Conservation (phyloP, 306 rosid genomes). For the Mimosa bimucronata region DNA sequence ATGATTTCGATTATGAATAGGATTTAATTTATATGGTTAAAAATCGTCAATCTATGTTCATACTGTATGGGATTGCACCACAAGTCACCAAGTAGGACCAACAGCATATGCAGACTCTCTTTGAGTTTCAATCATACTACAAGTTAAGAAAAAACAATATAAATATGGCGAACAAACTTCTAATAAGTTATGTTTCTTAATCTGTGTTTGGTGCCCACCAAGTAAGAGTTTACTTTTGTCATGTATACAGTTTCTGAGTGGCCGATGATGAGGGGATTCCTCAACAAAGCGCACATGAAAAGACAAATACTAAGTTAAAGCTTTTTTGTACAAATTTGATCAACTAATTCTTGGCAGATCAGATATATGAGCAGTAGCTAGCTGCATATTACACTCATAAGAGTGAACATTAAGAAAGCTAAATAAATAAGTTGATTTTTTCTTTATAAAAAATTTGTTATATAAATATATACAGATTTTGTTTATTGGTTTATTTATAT, state of each 20-base stretch:
- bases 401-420: not conserved
- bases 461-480: not conserved
- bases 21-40: constrained; percentile 29
- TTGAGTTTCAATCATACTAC: constrained; percentile 41
- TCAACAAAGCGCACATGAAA: constrained; percentile 29
- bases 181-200: constrained; percentile 20
- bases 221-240: constrained; percentile 55
- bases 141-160: constrained; percentile 34
- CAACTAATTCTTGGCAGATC: not conserved
- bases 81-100: constrained; percentile 41
- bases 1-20: constrained; percentile 36
- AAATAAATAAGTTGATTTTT: not conserved
- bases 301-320: constrained; percentile 35
- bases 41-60: constrained; percentile 29
- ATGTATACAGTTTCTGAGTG: constrained; percentile 38
- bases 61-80: constrained; percentile 41
- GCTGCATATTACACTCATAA: too few species aligned
- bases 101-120: constrained; percentile 16
- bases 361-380: not conserved
- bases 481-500: not conserved
- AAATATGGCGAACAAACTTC: constrained; percentile 20
- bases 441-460: not conserved
- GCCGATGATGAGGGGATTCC: constrained; percentile 38
- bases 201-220: constrained; percentile 41
- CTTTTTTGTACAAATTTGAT: not conserved